Evolutionary conservation across 2,329 filamentous ascomycete genomes (phyloP).

Genomic region (Thelonectria discophora): DNA sequence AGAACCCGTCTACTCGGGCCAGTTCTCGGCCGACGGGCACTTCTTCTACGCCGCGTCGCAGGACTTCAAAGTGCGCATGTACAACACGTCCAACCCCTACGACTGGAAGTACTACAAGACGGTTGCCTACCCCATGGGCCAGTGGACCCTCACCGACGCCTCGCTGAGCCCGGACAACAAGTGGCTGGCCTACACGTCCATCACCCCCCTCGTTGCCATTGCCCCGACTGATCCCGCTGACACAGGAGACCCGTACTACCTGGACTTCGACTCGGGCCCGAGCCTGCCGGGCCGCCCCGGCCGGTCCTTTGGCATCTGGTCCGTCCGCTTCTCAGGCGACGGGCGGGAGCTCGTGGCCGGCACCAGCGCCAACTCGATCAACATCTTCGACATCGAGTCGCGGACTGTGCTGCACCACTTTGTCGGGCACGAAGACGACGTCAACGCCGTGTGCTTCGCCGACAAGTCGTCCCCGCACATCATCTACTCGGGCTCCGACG

Average conservation of each 20-base stretch:
- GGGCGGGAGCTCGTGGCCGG: conserved; percentile 91
- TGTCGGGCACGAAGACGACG: conserved; percentile 83
- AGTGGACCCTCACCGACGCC: conserved; percentile 97
- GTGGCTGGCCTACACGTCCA: conserved; percentile 91
- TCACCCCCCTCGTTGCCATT: conserved; percentile 83
- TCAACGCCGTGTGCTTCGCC: conserved; percentile 96
- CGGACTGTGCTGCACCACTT: conserved; percentile 78
- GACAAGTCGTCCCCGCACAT: conserved; percentile 90
- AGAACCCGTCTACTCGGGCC: conserved; percentile 88
- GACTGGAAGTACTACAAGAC: conserved; percentile 97
- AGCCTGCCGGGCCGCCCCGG: conserved; percentile 38
- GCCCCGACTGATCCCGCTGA: conserved; percentile 88
- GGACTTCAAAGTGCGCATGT: conserved; percentile 95
- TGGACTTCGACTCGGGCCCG: conserved; percentile 68
- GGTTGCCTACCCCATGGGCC: conserved; percentile 82
- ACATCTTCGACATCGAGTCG: conserved; percentile 92
- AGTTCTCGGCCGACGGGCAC: conserved; percentile 96
- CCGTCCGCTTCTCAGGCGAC: conserved; percentile 90
- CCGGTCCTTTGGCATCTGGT: conserved; percentile 77
- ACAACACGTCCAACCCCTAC: conserved; percentile 95
- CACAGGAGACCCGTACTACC: conserved; percentile 77
- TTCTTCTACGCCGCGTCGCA: conserved; percentile 95
- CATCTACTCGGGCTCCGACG: conserved; percentile 94
- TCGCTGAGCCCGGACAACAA: conserved; percentile 90
- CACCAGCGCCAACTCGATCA: conserved; percentile 79